Conservation (phyloP, 202 grass and related monocot genomes). For the Zizania palustris region DNA sequence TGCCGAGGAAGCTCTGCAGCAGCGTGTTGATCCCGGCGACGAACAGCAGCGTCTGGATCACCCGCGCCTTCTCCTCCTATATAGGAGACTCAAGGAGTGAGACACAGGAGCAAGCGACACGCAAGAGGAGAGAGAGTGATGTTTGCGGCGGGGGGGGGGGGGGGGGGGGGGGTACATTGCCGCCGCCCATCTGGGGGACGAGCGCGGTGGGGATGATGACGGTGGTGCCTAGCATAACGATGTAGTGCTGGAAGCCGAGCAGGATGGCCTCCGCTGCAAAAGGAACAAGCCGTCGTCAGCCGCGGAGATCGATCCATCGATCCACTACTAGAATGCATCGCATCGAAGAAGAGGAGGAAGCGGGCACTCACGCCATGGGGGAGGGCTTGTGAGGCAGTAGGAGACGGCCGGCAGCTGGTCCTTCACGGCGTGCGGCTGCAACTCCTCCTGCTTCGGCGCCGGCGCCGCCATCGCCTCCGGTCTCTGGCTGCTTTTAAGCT, state of each 20-base stretch:
- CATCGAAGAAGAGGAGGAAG: neutral
- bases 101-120: neutral
- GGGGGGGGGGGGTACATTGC: constrained; percentile 51
- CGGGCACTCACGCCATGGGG: constrained; percentile 66
- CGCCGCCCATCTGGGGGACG: constrained; percentile 98
- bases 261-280: constrained; percentile 96
- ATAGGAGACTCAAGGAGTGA: neutral
- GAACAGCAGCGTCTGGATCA: constrained; percentile 93
- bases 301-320: neutral
- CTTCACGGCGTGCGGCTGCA: constrained; percentile 64
- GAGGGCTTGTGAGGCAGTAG: constrained; percentile 79
- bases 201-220: constrained; percentile 96
- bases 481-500: too few species aligned
- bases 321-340: neutral
- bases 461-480: constrained; percentile 57
- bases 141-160: neutral
- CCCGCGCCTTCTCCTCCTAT: constrained; percentile 89
- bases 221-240: constrained; percentile 96
- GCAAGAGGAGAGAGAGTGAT: neutral
- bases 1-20: constrained; percentile 82
- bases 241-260: constrained; percentile 92
- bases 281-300: constrained; percentile 22
- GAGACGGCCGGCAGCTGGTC: constrained; percentile 76
- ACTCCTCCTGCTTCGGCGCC: constrained; percentile 82
- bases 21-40: constrained; percentile 92